Base-by-base conservation (phyloP, 306 rosid genomes). In the Parietaria judaica region DNA sequence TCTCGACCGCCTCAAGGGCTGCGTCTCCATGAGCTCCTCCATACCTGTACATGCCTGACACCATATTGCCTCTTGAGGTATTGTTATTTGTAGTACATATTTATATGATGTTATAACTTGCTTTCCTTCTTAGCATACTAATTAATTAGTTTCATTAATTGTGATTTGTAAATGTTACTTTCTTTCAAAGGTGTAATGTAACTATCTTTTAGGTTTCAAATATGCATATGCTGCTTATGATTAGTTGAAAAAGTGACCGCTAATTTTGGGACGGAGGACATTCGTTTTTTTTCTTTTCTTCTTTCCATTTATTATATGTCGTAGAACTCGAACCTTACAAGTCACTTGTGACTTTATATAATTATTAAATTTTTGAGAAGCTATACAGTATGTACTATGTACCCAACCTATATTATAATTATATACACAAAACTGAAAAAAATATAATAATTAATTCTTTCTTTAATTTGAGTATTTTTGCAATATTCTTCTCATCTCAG, bases 1-100 rank as follows among this genome's bases (percentile, higher is more conserved):
- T 62, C 36, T 92, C 9, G 65, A 84, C 65, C 85, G 90, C 77
- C 77, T 88, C 73, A 88, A 84, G 79, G 86, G 95, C 65, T 92
- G 97, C 31, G 87, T 82, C 52, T 74, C 89, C 9, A 67, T 80
- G 73, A 87, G 47, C 66, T 87, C 97, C 46, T 90, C 91, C 66
- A 71, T 90, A 70, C 83, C 94, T 76, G 95, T 90, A 85, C 78
- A 90, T 76, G 97, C 95, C 63, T 90, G 74, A 82, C 70, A 46
- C 46, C 31, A 23, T 70, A 59, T 58, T 47, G 17, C 5, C 15
- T 4, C 53, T 75, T 70, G 81, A 77, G 77, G 43, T 51, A 56
- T 7, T 48, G 34, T 66, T 16, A 44, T 16, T 57, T 1, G n/a
- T 4, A 9, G 38, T 44, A 36, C 31, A 23, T 23, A 23, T 23